A percentile compares a stretch with the other conserved stretches of the same genome.
phyloP scores from a whole-genome alignment of 495 filamentous ascomycete species.

The Jackrogersella multiformis region DNA sequence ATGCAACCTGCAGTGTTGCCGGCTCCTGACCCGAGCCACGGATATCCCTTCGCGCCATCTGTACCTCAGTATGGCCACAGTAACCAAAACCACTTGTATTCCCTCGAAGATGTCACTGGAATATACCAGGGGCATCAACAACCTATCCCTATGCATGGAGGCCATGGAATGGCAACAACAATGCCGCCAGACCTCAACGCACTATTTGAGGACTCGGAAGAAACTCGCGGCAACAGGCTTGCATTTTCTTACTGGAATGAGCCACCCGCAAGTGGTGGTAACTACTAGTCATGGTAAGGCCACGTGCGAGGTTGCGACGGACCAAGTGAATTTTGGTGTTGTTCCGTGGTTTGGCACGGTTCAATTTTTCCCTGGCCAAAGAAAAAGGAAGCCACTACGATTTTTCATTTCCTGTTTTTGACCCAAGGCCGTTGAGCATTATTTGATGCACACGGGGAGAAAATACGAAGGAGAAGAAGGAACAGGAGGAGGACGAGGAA shows the following conservation, averaged over 20 bases:
- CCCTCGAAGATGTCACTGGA: constrained; percentile 10
- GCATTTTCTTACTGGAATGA: constrained; percentile 17
- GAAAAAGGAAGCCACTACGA: background rate
- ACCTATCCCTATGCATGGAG: background rate
- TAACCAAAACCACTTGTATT: constrained; percentile 13
- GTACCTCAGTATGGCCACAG: constrained; percentile 10
- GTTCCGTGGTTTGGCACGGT: background rate
- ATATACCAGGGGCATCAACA: constrained; percentile 19
- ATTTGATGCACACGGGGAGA: background rate
- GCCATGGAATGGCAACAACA: background rate
- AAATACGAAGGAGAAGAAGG: background rate
- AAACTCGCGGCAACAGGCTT: constrained; percentile 8
- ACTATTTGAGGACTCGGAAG: constrained; percentile 12
- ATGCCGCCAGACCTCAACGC: constrained; percentile 4
- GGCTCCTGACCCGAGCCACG: constrained; percentile 4
- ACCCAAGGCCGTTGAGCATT: background rate
- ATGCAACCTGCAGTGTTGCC: constrained; percentile 13
- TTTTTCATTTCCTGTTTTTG: background rate
- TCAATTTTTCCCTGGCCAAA: background rate
- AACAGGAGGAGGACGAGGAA: background rate
- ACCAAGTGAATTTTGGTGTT: background rate
- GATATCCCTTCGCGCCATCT: background rate
- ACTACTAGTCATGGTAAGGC: constrained; percentile 8
- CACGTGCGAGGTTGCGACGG: background rate
- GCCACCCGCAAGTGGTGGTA: background rate